Conservation (phyloP, 352 stramenopile genomes). For the Elongisporangium anandrum region DNA sequence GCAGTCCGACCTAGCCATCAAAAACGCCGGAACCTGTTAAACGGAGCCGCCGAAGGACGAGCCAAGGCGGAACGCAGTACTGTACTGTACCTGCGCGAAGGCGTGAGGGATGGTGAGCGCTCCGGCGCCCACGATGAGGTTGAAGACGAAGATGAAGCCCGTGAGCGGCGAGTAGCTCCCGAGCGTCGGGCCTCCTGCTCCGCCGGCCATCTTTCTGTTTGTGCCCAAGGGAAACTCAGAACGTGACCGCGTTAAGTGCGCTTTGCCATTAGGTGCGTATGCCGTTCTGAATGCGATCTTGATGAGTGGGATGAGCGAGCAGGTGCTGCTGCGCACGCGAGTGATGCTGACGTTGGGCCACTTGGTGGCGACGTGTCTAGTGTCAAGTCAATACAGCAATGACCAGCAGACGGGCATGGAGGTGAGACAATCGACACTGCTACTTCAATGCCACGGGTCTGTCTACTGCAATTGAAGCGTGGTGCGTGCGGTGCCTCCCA, state of each 20-base stretch:
- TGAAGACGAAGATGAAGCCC: constrained; percentile 91
- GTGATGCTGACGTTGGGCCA: constrained; percentile 60
- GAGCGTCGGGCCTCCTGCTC: constrained; percentile 33
- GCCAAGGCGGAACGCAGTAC: neutral
- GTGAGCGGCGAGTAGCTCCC: constrained; percentile 83
- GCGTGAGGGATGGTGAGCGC: constrained; percentile 84
- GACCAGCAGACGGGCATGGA: neutral
- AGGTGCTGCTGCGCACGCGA: constrained; percentile 28
- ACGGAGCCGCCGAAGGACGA: neutral
- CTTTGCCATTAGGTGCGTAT: constrained; percentile 3
- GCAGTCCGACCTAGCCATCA: constrained; percentile 49
- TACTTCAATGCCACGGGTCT: neutral
- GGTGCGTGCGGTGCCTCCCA: constrained; percentile 2
- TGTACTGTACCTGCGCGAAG: constrained; percentile 60
- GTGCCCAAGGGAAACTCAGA: neutral
- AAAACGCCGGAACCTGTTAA: neutral
- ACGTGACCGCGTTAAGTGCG: neutral
- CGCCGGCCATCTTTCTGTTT: constrained; percentile 34
- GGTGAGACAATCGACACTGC: constrained; percentile 4
- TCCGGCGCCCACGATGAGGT: constrained; percentile 84
- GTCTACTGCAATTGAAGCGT: neutral
- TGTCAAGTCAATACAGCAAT: constrained; percentile 1
- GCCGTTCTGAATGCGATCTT: constrained; percentile 9
- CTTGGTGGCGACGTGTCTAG: constrained; percentile 49
- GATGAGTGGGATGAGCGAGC: constrained; percentile 7